Conservation (phyloP, 225 moss, liverwort and hornwort species). For the Sphagnum contortum region DNA sequence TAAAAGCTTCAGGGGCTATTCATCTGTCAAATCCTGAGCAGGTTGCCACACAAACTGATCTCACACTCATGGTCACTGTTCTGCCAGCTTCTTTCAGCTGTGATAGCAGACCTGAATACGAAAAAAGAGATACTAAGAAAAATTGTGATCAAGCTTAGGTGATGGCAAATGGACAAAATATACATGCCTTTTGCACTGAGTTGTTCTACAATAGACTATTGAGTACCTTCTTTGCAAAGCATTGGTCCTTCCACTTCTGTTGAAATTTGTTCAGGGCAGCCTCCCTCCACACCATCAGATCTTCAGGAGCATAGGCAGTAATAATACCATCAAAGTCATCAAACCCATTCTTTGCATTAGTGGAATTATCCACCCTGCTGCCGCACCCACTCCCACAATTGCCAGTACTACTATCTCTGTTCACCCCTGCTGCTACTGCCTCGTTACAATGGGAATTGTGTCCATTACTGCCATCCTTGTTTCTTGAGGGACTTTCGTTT, state of each 20-base stretch:
- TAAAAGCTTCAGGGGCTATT: no score
- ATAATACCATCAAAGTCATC: slow-evolving; percentile 26
- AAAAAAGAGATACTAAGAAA: neutral
- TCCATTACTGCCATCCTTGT: no score
- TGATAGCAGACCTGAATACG: slow-evolving; percentile 44
- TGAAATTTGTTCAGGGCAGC: slow-evolving; percentile 91
- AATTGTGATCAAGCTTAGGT: no score
- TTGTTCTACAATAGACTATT: no score
- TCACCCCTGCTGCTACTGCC: no score
- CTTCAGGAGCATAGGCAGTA: neutral
- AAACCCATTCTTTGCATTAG: slow-evolving; percentile 20
- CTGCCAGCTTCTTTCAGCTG: slow-evolving; percentile 45
- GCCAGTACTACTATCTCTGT: no score
- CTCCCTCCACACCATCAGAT: slow-evolving; percentile 65
- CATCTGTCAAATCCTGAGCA: slow-evolving; percentile 10
- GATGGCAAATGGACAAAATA: no score
- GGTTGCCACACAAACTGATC: slow-evolving; percentile 50
- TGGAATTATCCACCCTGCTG: slow-evolving; percentile 12
- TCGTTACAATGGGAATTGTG: no score
- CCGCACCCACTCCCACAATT: no score
- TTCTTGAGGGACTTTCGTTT: no score
- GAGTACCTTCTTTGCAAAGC: slow-evolving; percentile 91
- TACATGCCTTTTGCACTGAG: no score
- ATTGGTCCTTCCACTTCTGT: slow-evolving; percentile 87
- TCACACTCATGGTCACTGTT: slow-evolving; percentile 37